Base-by-base conservation (phyloP, 1,139 yeast genomes). In the Kurtzmaniella quercitrusa region DNA sequence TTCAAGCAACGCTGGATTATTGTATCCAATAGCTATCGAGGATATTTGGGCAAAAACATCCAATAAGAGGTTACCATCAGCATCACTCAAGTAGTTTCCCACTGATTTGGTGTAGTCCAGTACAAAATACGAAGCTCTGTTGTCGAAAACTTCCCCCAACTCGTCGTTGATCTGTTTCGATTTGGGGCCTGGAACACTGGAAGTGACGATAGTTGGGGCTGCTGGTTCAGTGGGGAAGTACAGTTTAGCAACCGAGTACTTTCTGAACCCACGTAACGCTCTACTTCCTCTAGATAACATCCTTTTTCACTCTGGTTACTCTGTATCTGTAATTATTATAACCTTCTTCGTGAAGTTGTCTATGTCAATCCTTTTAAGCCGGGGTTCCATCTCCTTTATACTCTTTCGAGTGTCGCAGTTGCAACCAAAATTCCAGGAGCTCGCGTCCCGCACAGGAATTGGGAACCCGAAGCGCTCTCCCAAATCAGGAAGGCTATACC, bases 41-140 rank as follows among this genome's bases (percentile, higher is more conserved):
- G 90, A 79, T 54, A 84, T 83, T 64, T 84, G 91, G 41, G 85
- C 82, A 57, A 81, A 84, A 18, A 82, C 75, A 58, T 84, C 91
- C 47, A 84, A 66, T 50, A 74, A 70, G 39, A 65, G 64, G 59
- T 83, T 84, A 16, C 87, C 88, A 59, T 84, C 90, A 16, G 77
- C 85, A 63, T 84, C 90, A 44, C 77, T 74, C 44, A 84, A 77
- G 60, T 82, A 84, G 63, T 84, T 84, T 50, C 90, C 91, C n/a
- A 64, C 48, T 2, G 87, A 81, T 43, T 81, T 76, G 50, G 70
- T 70, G 60, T 82, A 84, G 60, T 84, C 89, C 33, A 82, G 76
- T 41, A 82, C 75, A 56, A 83, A 82, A 57, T 81, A 81, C n/a
- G 84, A 77, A 23, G 87, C 82, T 58, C 86, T 72, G 49, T 82